Evolutionary conservation across 768 basidiomycete genomes (phyloP), one percentile per base, ranked within the genome.

Genomic region (Suillus discolor): DNA sequence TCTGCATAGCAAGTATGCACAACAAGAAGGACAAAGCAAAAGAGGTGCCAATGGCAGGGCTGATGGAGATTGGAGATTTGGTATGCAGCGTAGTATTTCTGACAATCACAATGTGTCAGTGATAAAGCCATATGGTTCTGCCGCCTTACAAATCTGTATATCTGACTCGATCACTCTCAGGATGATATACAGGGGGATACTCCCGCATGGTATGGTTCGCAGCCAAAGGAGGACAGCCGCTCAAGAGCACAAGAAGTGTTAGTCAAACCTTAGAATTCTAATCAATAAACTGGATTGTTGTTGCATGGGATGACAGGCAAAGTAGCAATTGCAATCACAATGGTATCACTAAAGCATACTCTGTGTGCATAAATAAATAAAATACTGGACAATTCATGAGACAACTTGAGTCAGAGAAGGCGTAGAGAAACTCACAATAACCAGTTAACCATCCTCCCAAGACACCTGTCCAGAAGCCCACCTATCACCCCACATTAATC

Each of bases 401-500:
- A 25, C 16, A 8, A 9, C 39, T 41, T 28, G 44, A 20, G 6
- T 62, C 23, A 62, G 36, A 44, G 23, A 23, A 39, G 28, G 16
- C 28, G 16, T 28, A 9, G 16, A 13, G 23, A 51, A 23, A 25
- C 62, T 60, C n/a, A 60, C 41, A 42, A 20, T 31, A 42, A 16
- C 18, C 41, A 20, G 7, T 60, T 18, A 57, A 23, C 72, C 87
- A 65, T 90, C 84, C 61, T 94, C 92, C 95, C 96, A 97, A 36
- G 85, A 83, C 8, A 98, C 94, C 70, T 94, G 89, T 2, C 93
- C 93, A 41, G 85, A 83, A 1, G 88, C 82, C 94, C 96, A 98
- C 70, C 90, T 83, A 73, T 95, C 92, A 20, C 88, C 87, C 92
- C 94, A 97, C 74, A 97, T 89, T 2, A 89, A 89, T 20, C 96